Base-by-base conservation (phyloP, 1,284 basidiomycete species). In the Ustilago lituana region DNA sequence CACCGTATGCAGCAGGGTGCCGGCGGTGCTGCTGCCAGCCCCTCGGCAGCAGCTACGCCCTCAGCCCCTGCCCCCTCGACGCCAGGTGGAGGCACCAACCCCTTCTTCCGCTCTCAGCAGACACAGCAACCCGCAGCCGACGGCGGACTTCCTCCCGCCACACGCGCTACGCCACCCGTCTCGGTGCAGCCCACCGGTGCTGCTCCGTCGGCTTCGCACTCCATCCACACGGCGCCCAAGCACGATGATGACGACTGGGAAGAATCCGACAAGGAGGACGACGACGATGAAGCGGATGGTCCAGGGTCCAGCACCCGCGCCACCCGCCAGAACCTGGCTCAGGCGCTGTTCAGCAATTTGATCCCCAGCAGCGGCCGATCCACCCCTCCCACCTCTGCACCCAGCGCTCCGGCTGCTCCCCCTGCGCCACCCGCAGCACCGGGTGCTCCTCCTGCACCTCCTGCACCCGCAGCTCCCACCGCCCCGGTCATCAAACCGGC, bases 161-260 rank as follows among this genome's bases (percentile, higher is more conserved):
- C 59, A 4, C 63, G 74, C 10, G 49, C 66, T 8, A 61, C 73
- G 2, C 68, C 70, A 6, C 72, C 72, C 3, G 59, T 68, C 19
- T 61, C 72, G 19, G 63, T 72, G 10, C 74, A 73, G 40, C 61
- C 64, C 4, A 63, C 74, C 19, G 60, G 62, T 12, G 29, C 62
- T 8, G 40, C 64, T 1, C 35, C 64, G 4, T 38, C 72, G 15
- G 23, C 60, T 15, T 65, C 71, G 17, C 70, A 67, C 31, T 32
- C 54, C 12, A 47, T 78, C 23, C 56, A 75, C 36, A 60, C 74
- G 9, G 69, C 76, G 17, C 76, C 76, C 11, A 68, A 74, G 47
- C 66, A 78, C 40, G 70, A 78, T 26, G 80, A 81, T 36, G 79
- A 82, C 33, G 77, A 79, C 61, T 78, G 76, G 74, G 78, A 71